Evolutionary conservation across 163 green algal genomes (phyloP).

Genomic region (Scenedesmus sp.): DNA sequence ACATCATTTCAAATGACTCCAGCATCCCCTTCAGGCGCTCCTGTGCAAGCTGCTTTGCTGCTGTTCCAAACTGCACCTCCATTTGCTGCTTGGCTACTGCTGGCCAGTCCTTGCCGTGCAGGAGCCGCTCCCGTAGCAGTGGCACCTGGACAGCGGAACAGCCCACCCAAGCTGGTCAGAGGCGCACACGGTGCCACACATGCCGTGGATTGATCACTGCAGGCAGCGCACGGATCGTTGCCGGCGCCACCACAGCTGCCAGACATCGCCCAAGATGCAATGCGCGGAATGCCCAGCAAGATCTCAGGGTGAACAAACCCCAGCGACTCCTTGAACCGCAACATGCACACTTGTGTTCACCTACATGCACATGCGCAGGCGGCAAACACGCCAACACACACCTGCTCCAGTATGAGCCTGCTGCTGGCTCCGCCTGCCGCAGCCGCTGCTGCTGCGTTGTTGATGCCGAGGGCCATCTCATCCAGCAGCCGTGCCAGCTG

Average conservation of each 20-base stretch:
- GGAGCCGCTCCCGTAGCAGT: conserved; percentile 64
- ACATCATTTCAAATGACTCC: conserved; percentile 70
- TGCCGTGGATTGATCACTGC: too few species aligned
- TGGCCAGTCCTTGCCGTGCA: conserved; percentile 69
- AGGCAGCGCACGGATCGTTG: too few species aligned
- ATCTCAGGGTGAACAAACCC: too few species aligned
- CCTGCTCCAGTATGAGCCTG: conserved; percentile 51
- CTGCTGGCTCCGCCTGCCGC: conserved; percentile 10
- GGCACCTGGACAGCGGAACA: conserved; percentile 68
- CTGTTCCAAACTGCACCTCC: conserved; percentile 59
- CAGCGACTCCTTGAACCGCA: not conserved
- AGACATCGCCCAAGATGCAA: too few species aligned
- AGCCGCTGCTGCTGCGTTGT: conserved; percentile 44
- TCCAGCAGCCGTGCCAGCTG: conserved; percentile 79
- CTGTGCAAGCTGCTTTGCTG: conserved; percentile 42
- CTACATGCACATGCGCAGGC: too few species aligned
- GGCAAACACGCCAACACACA: not conserved
- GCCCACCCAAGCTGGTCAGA: not conserved
- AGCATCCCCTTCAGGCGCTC: conserved; percentile 58
- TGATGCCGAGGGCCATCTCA: conserved; percentile 71
- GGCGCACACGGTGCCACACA: not conserved
- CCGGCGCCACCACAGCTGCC: too few species aligned
- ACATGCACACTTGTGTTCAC: too few species aligned
- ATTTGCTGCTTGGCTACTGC: conserved; percentile 56
- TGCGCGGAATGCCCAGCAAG: too few species aligned